Conservation (phyloP, 768 basidiomycete genomes). For the Leccinum disarticulatum region DNA sequence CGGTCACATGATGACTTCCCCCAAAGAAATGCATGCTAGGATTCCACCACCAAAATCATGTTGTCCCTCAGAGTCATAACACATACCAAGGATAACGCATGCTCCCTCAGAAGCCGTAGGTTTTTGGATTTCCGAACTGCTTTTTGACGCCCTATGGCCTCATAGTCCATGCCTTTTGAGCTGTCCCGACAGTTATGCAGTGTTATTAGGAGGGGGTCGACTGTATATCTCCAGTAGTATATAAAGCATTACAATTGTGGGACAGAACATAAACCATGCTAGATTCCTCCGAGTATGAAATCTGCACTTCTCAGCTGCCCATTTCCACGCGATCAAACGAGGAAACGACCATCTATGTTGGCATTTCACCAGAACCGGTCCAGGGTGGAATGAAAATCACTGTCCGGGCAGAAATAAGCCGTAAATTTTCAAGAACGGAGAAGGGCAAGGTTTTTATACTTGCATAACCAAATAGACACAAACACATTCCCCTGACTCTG, state of each 20-base stretch:
- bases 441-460: constrained; percentile 24
- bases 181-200: no score
- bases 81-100: no score
- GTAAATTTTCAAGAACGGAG: constrained; percentile 4
- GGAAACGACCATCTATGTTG: constrained; percentile 50
- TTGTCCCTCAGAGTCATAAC: no score
- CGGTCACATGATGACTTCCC: constrained; percentile 24
- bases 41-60: no score
- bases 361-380: constrained; percentile 81
- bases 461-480: constrained; percentile 29
- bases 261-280: constrained; percentile 36
- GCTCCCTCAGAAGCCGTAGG: no score
- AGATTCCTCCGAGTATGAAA: constrained; percentile 30
- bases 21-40: no score
- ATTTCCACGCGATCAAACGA: constrained; percentile 56
- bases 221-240: background rate
- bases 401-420: constrained; percentile 83
- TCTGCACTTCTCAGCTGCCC: constrained; percentile 47
- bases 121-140: no score
- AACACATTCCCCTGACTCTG: constrained; percentile 15
- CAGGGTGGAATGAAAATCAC: constrained; percentile 57
- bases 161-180: no score
- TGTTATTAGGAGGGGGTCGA: no score
- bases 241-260: constrained; percentile 29
- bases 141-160: no score